Percentiles rank a stretch among this genome's conserved stretches.
These are phyloP conservation scores for Calonectria pauciramosa DNA, from an alignment of 2,329 filamentous ascomycete species.

Conservation along the genomic window DNA sequence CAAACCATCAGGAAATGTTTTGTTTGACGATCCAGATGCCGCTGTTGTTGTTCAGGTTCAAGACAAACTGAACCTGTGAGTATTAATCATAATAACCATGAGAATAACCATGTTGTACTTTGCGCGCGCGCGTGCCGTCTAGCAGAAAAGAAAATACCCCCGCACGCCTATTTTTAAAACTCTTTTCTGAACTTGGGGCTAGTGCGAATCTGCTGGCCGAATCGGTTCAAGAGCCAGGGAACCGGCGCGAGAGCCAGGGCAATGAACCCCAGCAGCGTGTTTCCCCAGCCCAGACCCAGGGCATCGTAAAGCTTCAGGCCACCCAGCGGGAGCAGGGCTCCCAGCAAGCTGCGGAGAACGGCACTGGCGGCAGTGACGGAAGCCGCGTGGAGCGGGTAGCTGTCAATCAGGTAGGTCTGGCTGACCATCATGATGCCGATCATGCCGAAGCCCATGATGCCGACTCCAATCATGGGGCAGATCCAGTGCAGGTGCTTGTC, in stretches of 20 bases:
- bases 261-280: constrained; percentile 55
- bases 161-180: neutral
- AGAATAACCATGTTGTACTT: neutral
- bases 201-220: constrained; percentile 12
- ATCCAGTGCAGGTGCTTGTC: constrained; percentile 38
- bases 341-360: constrained; percentile 48
- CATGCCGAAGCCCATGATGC: constrained; percentile 58
- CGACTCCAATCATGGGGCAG: constrained; percentile 49
- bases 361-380: constrained; percentile 42
- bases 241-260: constrained; percentile 51
- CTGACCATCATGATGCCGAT: constrained; percentile 60
- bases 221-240: constrained; percentile 34
- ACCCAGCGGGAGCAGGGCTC: constrained; percentile 55
- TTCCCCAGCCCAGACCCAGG: constrained; percentile 58
- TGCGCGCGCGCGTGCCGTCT: no score
- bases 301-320: constrained; percentile 54
- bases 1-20: neutral
- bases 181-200: constrained; percentile 14
- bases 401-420: constrained; percentile 53
- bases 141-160: neutral
- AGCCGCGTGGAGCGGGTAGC: constrained; percentile 39
- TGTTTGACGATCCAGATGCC: neutral
- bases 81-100: neutral
- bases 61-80: neutral
- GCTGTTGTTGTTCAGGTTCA: neutral